These are phyloP conservation scores for Naegleria lovaniensis DNA, from an alignment of 208 protist genomes.

Conservation along the genomic window DNA sequence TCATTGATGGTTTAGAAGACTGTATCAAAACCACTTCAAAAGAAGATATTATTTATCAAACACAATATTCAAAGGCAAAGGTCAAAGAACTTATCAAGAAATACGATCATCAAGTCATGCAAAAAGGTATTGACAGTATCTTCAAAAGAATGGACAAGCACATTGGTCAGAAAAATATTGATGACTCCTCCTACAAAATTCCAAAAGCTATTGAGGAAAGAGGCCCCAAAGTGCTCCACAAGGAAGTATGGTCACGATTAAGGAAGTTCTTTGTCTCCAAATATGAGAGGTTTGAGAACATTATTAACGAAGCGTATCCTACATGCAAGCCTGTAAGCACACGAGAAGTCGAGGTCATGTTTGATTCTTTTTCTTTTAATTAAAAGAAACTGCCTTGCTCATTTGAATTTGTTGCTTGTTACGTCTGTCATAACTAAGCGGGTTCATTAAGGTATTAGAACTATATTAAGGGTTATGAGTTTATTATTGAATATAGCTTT, in stretches of 20 bases:
- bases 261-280: background rate
- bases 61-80: background rate
- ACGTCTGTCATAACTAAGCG: too few relatives aligned
- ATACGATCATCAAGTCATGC: background rate
- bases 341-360: background rate
- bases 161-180: background rate
- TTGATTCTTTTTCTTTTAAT: background rate
- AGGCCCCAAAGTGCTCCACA: background rate
- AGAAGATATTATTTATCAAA: slow-evolving; percentile 27
- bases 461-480: too few relatives aligned
- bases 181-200: background rate
- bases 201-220: background rate
- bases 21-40: background rate
- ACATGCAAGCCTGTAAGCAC: background rate
- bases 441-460: too few relatives aligned
- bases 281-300: background rate
- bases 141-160: slow-evolving; percentile 22
- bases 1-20: background rate
- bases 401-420: too few relatives aligned
- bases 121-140: background rate
- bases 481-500: too few relatives aligned
- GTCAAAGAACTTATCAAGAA: background rate
- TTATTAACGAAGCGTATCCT: background rate
- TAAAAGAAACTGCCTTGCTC: too few relatives aligned
- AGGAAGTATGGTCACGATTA: background rate